Evolutionary conservation across 2,329 filamentous ascomycete species (phyloP), one percentile per base, ranked within the genome.

Genomic region (Zymoseptoria pseudotritici): DNA sequence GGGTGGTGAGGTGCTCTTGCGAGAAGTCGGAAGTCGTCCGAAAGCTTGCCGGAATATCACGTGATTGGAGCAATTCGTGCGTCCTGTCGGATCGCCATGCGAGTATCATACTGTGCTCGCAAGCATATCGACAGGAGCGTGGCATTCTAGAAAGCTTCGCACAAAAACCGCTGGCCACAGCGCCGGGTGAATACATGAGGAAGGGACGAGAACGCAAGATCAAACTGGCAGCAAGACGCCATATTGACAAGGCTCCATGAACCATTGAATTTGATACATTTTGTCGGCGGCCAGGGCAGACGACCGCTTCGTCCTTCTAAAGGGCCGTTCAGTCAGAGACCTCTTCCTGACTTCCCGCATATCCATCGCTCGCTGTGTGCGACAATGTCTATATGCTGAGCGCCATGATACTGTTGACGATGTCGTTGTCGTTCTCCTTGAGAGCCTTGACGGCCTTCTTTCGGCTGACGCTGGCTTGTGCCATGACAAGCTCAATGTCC

Each of bases 361-460:
- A 19, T 42, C 26, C 26, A n/a, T 36, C 9, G 26, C 26, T 54
- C 24, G 26, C n/a, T n/a, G 24, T 36, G 11, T 20, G 26, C 53
- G 53, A 31, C 53, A 42, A 42, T 22, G 22, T 9, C 61, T 66
- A 82, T 80, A 81, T 81, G 73, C 79, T 82, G 65, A 99, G 82
- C 70, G 93, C 92, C 94, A 99, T 99, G 82, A 99, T 99, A 72
- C 94, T 97, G 85, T 99, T 99, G 83, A 99, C 94, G 81, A 99
- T 99, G 77, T 99, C 94, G 74, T 97, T 97, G 81, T 97, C 93
- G 76, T 99, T 99, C 83, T 97, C 94, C 83, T 91, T 92, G 75
- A 99, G 84, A 59, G 95, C 94, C 82, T 97, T 99, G 82, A 99
- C 86, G 63, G 94, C 94, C 86, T 97, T 97, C 82, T 96, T 97